A percentile compares a stretch with the other conserved stretches of the same genome.
Evolutionary conservation across 2,329 filamentous ascomycete species (phyloP).

Genomic region (Hypomyces perniciosus): DNA sequence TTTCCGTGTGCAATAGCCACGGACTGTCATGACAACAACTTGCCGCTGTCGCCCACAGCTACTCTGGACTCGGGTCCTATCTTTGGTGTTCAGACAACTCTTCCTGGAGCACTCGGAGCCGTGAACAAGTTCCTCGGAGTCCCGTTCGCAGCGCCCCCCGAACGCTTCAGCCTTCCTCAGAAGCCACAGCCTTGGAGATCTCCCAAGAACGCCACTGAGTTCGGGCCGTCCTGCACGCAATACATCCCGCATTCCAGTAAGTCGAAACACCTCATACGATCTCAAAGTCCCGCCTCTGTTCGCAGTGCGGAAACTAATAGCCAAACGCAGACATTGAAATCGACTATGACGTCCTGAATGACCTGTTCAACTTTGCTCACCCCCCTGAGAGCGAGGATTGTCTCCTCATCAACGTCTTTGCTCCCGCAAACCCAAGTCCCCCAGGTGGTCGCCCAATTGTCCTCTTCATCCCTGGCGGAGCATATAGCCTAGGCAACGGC

Average conservation of each 20-base stretch:
- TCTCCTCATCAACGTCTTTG: constrained; percentile 24
- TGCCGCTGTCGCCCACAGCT: constrained; percentile 7
- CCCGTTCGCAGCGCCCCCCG: constrained; percentile 16
- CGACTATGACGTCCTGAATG: constrained; percentile 14
- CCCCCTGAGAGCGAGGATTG: constrained; percentile 24
- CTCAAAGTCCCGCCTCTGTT: too few relatives aligned
- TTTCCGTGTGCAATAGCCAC: too few relatives aligned
- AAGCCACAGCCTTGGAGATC: constrained; percentile 15
- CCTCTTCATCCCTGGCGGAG: constrained; percentile 23
- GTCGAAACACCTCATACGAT: not conserved
- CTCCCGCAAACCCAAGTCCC: constrained; percentile 11
- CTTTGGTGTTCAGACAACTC: constrained; percentile 12
- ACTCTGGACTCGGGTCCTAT: constrained; percentile 16
- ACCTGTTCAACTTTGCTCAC: constrained; percentile 16
- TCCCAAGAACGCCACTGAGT: constrained; percentile 10
- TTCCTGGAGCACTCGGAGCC: constrained; percentile 13
- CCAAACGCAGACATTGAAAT: constrained; percentile 17
- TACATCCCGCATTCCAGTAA: constrained; percentile 15
- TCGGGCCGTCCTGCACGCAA: constrained; percentile 17
- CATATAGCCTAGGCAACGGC: constrained; percentile 20
- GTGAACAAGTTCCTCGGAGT: constrained; percentile 20
- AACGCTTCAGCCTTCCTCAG: constrained; percentile 15
- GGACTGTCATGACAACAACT: too few relatives aligned
- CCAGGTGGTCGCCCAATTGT: constrained; percentile 17
- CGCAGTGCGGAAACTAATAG: not conserved